A percentile compares a stretch with the other conserved stretches of the same genome.
Evolutionary conservation across 129 eudicot species (phyloP).

Genomic region (Calendula officinalis): DNA sequence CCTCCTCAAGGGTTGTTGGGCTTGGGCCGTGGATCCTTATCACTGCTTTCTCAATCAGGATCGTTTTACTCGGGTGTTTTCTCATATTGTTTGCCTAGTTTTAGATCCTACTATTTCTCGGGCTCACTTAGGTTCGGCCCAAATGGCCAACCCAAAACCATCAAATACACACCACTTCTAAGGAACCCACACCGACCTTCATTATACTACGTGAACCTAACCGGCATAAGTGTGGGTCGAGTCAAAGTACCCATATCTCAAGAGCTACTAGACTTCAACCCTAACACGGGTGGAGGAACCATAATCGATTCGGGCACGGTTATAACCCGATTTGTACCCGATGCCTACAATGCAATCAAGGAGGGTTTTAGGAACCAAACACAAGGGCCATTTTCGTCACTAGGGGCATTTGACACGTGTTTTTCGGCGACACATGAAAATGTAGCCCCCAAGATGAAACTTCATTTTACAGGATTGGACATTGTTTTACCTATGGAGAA

Average conservation of each 20-base stretch:
- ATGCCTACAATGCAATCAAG: conserved; percentile 50
- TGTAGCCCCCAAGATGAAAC: conserved; percentile 52
- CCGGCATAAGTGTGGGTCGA: conserved; percentile 68
- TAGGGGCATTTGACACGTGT: conserved; percentile 93
- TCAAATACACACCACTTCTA: conserved; percentile 77
- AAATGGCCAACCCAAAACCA: conserved; percentile 74
- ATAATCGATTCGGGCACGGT: conserved; percentile 92
- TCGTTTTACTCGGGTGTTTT: conserved; percentile 59
- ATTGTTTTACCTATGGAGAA: conserved; percentile 76
- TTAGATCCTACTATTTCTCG: conserved; percentile 86
- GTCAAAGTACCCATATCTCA: conserved; percentile 69
- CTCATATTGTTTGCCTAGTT: conserved; percentile 86
- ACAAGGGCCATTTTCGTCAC: conserved; percentile 58
- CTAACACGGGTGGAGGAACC: conserved; percentile 80
- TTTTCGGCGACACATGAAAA: conserved; percentile 63
- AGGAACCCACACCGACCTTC: conserved; percentile 82
- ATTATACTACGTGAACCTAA: conserved; percentile 82
- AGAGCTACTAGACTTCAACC: conserved; percentile 63
- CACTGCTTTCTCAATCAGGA: conserved; percentile 69
- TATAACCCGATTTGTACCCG: conserved; percentile 69
- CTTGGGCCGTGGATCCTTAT: conserved; percentile 79
- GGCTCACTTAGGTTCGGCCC: conserved; percentile 90
- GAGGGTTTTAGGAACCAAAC: conserved; percentile 70
- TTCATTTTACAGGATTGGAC: conserved; percentile 65
- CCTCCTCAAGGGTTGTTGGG: conserved; percentile 95